These are phyloP conservation scores for Cyberlindnera petersonii DNA, from an alignment of 805 yeast species.

Conservation along the genomic window DNA sequence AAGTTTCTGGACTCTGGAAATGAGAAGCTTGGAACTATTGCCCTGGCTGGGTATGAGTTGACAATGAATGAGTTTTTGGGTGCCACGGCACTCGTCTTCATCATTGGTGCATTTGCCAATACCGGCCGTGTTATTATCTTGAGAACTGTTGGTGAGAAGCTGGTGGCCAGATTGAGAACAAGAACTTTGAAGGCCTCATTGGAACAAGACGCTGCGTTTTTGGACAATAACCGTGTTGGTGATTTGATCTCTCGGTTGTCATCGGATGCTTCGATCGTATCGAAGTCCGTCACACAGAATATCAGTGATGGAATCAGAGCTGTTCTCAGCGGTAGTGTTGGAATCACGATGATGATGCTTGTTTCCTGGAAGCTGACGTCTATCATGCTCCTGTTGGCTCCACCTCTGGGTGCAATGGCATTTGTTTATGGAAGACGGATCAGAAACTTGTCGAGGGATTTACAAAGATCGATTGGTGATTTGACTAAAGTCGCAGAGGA, in stretches of 20 bases:
- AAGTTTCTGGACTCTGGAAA: constrained; percentile 63
- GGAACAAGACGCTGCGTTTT: constrained; percentile 83
- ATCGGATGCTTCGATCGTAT: constrained; percentile 83
- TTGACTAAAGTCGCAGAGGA: constrained; percentile 91
- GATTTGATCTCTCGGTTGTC: constrained; percentile 86
- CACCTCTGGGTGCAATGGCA: constrained; percentile 79
- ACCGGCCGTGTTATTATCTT: constrained; percentile 75
- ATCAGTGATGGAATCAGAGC: constrained; percentile 91
- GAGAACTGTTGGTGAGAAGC: constrained; percentile 77
- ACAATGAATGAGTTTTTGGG: constrained; percentile 60
- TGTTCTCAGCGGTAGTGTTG: constrained; percentile 75
- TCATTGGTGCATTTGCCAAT: constrained; percentile 73
- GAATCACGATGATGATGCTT: constrained; percentile 86
- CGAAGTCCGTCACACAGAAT: constrained; percentile 82
- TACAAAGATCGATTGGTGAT: constrained; percentile 81
- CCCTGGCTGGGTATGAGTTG: constrained; percentile 48
- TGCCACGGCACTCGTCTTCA: constrained; percentile 57
- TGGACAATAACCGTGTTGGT: constrained; percentile 87
- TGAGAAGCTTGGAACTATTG: constrained; percentile 28
- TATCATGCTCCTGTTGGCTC: constrained; percentile 74
- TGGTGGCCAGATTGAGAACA: constrained; percentile 80
- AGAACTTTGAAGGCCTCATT: constrained; percentile 72
- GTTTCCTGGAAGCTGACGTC: constrained; percentile 81
- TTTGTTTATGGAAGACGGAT: constrained; percentile 78
- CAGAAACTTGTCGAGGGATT: constrained; percentile 64